These are phyloP conservation scores for Diplocarpon rosae DNA, from an alignment of 2,329 filamentous ascomycete genomes.

Conservation along the genomic window DNA sequence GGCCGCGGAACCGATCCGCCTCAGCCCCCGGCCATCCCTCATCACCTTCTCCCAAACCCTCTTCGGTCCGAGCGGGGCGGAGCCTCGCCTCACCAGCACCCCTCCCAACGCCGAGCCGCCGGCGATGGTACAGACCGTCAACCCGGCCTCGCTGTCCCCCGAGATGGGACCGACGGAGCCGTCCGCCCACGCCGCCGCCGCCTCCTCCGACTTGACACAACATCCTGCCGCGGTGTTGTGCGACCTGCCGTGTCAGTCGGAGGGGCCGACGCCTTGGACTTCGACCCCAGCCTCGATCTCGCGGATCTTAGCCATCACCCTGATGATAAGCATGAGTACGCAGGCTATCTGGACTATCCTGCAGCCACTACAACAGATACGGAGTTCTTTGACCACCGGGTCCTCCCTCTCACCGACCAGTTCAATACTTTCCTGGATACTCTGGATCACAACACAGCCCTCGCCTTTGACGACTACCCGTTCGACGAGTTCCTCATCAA, in stretches of 20 bases:
- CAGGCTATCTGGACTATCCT: constrained; percentile 59
- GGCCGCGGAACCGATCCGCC: constrained; percentile 30
- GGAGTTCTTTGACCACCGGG: constrained; percentile 65
- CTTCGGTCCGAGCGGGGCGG: constrained; percentile 36
- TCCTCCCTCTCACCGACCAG: constrained; percentile 63
- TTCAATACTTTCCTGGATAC: constrained; percentile 55
- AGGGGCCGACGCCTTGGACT: constrained; percentile 32
- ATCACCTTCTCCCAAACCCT: constrained; percentile 49
- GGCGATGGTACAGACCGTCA: constrained; percentile 40
- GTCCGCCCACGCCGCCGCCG: constrained; percentile 25
- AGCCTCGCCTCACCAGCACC: constrained; percentile 13
- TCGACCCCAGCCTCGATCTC: constrained; percentile 24
- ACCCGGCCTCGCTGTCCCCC: constrained; percentile 51
- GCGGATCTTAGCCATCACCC: constrained; percentile 43
- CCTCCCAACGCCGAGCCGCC: constrained; percentile 25
- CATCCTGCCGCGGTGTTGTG: constrained; percentile 99
- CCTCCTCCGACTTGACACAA: constrained; percentile 85
- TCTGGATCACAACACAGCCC: constrained; percentile 51
- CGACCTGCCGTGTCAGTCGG: constrained; percentile 99
- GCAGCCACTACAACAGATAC: constrained; percentile 60
- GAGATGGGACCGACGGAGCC: constrained; percentile 41
- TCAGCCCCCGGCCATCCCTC: constrained; percentile 26
- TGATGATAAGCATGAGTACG: constrained; percentile 55
- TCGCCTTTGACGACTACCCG: constrained; percentile 41
- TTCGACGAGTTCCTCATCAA: constrained; percentile 41